These are phyloP conservation scores for Noccaea bulbosa DNA, from an alignment of 345 rosid genomes.

Conservation along the genomic window DNA sequence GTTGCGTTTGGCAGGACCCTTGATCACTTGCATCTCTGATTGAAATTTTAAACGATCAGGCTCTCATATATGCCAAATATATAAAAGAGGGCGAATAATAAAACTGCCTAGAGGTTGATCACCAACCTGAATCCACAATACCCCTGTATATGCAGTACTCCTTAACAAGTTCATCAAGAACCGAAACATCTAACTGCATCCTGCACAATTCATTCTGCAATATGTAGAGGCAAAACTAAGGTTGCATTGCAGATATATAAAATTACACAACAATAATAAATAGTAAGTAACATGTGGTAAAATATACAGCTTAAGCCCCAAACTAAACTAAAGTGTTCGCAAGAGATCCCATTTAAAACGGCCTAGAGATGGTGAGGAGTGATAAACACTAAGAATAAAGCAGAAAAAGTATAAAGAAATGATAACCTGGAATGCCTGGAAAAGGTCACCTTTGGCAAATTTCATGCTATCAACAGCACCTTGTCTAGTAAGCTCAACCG, in stretches of 20 bases:
- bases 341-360: constrained; percentile 4
- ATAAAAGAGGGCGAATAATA: not conserved
- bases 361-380: constrained; percentile 19
- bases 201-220: constrained; percentile 94
- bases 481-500: constrained; percentile 92
- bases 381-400: constrained; percentile 6
- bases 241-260: constrained; percentile 2
- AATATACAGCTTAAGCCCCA: not conserved
- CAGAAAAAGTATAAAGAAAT: constrained; percentile 6
- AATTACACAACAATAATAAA: not conserved
- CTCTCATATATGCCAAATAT: constrained; percentile 25
- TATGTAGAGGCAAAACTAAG: constrained; percentile 38
- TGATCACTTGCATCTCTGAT: constrained; percentile 50
- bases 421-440: constrained; percentile 83
- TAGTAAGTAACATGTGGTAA: not conserved
- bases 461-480: constrained; percentile 96
- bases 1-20: constrained; percentile 48
- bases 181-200: constrained; percentile 72
- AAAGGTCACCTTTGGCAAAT: constrained; percentile 90
- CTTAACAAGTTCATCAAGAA: constrained; percentile 81
- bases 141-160: constrained; percentile 97
- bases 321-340: not conserved
- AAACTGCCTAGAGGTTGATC: constrained; percentile 27
- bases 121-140: constrained; percentile 59
- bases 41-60: constrained; percentile 23